phyloP scores from a whole-genome alignment of 75 land plant species.

The Selaginella moellendorffii region DNA sequence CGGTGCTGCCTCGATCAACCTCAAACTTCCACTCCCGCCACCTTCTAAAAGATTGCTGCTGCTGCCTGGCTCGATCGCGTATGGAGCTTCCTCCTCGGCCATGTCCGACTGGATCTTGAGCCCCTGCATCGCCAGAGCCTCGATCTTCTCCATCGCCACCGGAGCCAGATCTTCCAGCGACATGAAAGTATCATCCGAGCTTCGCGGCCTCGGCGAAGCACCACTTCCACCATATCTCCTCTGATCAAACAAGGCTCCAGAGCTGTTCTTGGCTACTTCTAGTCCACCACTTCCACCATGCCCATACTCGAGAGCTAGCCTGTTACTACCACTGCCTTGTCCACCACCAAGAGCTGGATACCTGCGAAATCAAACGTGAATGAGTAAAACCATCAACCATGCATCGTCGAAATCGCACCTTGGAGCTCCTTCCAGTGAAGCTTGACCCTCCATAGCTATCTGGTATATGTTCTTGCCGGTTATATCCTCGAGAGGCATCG shows the following conservation, averaged over 20 bases:
- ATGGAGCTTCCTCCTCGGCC: conserved; percentile 68
- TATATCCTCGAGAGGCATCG: conserved; percentile 92
- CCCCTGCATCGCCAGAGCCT: conserved; percentile 88
- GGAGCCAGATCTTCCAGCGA: conserved; percentile 91
- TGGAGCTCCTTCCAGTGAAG: conserved; percentile 25
- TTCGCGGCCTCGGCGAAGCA: too few species aligned
- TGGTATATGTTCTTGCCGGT: conserved; percentile 72
- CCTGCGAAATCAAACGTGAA: neutral
- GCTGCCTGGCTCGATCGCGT: conserved; percentile 28
- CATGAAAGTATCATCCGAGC: conserved; percentile 29
- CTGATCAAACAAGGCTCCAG: neutral
- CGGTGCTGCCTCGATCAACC: neutral
- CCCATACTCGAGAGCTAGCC: neutral
- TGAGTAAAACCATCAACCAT: neutral
- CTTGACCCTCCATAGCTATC: conserved; percentile 47
- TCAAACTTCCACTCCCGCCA: neutral
- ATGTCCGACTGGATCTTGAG: conserved; percentile 83
- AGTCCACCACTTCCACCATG: neutral
- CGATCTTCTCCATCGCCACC: conserved; percentile 87
- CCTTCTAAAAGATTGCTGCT: neutral
- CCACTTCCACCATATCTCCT: too few species aligned
- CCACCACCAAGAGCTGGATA: neutral
- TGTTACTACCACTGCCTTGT: neutral
- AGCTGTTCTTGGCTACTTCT: neutral
- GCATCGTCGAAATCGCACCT: neutral